A percentile compares a stretch with the other conserved stretches of the same genome.
phyloP scores from a whole-genome alignment of 2,329 filamentous ascomycete genomes.

The Claviceps sp. region DNA sequence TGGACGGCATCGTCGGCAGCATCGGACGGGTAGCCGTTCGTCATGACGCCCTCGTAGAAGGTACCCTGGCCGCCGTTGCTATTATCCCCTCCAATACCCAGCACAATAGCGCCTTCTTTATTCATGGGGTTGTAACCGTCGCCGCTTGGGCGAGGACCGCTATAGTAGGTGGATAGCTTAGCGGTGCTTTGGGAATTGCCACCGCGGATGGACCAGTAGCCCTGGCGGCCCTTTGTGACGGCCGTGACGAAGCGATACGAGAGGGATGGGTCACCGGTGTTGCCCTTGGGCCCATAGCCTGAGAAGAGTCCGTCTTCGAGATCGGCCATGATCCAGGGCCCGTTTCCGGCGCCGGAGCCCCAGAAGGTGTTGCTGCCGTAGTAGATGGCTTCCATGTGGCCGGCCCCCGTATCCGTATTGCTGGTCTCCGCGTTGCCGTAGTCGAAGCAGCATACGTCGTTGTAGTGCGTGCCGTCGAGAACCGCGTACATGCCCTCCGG shows the following conservation, averaged over 20 bases:
- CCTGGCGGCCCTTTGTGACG: slow-evolving; percentile 39
- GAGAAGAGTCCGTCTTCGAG: slow-evolving; percentile 56
- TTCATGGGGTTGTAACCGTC: slow-evolving; percentile 42
- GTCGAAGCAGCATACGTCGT: slow-evolving; percentile 42
- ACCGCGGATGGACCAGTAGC: slow-evolving; percentile 46
- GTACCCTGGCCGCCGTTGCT: slow-evolving; percentile 45
- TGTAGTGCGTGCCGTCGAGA: slow-evolving; percentile 47
- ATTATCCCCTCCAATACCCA: slow-evolving; percentile 61
- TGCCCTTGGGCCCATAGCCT: slow-evolving; percentile 30
- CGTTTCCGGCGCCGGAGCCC: slow-evolving; percentile 42
- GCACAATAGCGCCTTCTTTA: slow-evolving; percentile 52
- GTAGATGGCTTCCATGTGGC: slow-evolving; percentile 59
- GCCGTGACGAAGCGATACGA: slow-evolving; percentile 43
- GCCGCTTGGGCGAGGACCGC: slow-evolving; percentile 35
- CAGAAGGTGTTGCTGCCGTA: slow-evolving; percentile 39
- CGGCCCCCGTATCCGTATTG: slow-evolving; percentile 40
- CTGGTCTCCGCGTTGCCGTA: slow-evolving; percentile 44
- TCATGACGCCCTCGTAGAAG: slow-evolving; percentile 55
- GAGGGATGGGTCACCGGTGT: slow-evolving; percentile 38
- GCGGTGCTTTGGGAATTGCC: slow-evolving; percentile 38
- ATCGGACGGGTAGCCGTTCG: slow-evolving; percentile 45
- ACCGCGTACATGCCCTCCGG: slow-evolving; percentile 49
- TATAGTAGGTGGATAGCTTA: slow-evolving; percentile 44
- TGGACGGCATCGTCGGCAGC: slow-evolving; percentile 44
- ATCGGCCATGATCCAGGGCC: slow-evolving; percentile 58